Percentiles rank a stretch among this genome's conserved stretches.
phyloP scores from a whole-genome alignment of 805 yeast species.

The Lachancea sp. region DNA sequence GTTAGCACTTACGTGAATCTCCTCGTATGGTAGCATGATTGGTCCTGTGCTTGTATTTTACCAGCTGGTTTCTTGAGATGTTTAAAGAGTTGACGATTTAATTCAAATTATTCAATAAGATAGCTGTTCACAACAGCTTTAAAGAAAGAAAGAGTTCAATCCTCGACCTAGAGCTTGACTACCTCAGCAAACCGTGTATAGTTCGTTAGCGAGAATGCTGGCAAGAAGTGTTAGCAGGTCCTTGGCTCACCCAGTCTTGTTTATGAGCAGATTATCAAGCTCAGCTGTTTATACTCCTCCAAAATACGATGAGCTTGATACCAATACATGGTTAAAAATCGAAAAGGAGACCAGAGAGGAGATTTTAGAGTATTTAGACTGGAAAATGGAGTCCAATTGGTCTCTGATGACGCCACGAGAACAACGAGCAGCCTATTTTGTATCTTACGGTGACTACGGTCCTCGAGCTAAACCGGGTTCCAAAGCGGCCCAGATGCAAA shows the following conservation, averaged over 20 bases:
- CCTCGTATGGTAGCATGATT: slow-evolving; percentile 1
- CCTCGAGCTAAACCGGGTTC: slow-evolving; percentile 25
- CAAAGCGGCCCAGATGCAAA: slow-evolving; percentile 8
- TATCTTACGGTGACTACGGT: slow-evolving; percentile 37
- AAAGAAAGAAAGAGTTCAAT: too few species aligned
- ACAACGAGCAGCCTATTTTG: slow-evolving; percentile 29
- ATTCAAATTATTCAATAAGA: not conserved
- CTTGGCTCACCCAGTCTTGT: too few species aligned
- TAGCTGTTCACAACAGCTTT: too few species aligned
- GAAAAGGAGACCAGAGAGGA: slow-evolving; percentile 32
- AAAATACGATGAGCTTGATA: slow-evolving; percentile 23
- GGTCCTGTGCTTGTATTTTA: too few species aligned
- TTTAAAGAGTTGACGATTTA: not conserved
- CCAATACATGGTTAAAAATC: slow-evolving; percentile 30
- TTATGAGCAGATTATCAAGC: not conserved
- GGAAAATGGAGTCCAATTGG: slow-evolving; percentile 33
- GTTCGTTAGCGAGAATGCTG: too few species aligned
- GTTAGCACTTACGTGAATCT: slow-evolving; percentile 1
- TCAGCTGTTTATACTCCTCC: slow-evolving; percentile 25
- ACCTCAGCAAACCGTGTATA: too few species aligned
- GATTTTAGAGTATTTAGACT: slow-evolving; percentile 32
- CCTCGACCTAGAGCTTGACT: too few species aligned
- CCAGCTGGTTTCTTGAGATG: not conserved
- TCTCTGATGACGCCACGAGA: slow-evolving; percentile 24
- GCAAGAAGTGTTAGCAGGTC: too few species aligned